These are phyloP conservation scores for Talaromyces proteolyticus DNA, from an alignment of 495 filamentous ascomycete genomes.

Conservation along the genomic window DNA sequence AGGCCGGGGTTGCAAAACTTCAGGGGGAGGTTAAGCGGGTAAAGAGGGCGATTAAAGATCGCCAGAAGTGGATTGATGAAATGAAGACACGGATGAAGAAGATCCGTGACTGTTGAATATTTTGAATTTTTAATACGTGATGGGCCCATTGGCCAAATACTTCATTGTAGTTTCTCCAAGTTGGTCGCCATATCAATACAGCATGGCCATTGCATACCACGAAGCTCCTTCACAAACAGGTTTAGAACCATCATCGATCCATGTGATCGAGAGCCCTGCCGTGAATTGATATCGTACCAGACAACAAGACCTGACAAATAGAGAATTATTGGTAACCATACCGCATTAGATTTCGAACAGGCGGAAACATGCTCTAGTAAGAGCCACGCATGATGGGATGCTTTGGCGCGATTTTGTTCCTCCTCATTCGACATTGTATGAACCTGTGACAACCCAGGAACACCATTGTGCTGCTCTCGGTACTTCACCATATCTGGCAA, in stretches of 20 bases:
- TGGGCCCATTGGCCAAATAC: no score
- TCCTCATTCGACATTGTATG: neutral
- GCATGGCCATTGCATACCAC: neutral
- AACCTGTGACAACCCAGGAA: neutral
- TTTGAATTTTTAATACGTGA: neutral
- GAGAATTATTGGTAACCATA: neutral
- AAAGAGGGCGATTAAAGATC: neutral
- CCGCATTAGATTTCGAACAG: neutral
- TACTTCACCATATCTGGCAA: neutral
- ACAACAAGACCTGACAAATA: neutral
- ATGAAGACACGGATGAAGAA: no score
- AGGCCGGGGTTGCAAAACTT: no score
- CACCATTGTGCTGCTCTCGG: neutral
- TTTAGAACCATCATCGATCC: neutral
- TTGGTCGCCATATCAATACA: neutral
- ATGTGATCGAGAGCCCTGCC: neutral
- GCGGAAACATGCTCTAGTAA: neutral
- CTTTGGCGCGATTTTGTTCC: neutral
- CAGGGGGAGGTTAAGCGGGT: neutral
- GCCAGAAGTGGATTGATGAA: no score
- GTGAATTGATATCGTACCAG: neutral
- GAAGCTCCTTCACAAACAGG: neutral
- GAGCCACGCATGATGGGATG: neutral
- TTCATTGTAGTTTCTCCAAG: neutral
- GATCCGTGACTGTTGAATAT: no score